phyloP scores from a whole-genome alignment of 495 filamentous ascomycete species.

The Tricharina praecox region DNA sequence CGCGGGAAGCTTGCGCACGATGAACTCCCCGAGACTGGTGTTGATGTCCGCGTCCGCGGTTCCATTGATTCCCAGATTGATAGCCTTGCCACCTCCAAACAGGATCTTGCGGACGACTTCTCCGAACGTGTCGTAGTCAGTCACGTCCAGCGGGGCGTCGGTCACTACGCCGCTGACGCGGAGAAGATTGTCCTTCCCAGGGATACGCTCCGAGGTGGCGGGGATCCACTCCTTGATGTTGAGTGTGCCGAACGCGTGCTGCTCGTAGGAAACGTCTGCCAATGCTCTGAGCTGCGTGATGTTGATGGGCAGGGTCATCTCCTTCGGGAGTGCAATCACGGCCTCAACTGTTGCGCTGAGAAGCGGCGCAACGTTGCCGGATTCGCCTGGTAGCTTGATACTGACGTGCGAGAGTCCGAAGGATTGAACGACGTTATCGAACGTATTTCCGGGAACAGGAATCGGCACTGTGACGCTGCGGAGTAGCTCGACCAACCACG shows the following conservation, averaged over 20 bases:
- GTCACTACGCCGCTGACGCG: conserved; percentile 56
- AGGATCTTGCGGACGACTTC: conserved; percentile 58
- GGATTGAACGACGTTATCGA: conserved; percentile 67
- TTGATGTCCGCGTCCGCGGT: conserved; percentile 64
- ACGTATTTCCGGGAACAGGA: conserved; percentile 59
- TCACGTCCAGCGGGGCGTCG: conserved; percentile 65
- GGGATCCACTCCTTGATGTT: conserved; percentile 66
- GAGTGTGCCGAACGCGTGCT: conserved; percentile 56
- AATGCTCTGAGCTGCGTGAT: conserved; percentile 57
- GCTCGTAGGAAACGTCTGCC: conserved; percentile 62
- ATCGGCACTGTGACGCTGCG: conserved; percentile 69
- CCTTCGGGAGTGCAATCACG: conserved; percentile 54
- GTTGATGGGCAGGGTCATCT: conserved; percentile 68
- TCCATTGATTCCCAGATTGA: conserved; percentile 58
- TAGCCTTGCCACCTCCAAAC: conserved; percentile 42
- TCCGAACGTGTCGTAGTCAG: conserved; percentile 54
- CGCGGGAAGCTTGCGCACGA: conserved; percentile 65
- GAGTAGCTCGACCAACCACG: conserved; percentile 66
- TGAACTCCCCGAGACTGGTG: conserved; percentile 61
- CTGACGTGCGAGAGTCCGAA: conserved; percentile 71
- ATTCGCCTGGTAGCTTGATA: conserved; percentile 63
- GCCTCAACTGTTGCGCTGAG: conserved; percentile 71
- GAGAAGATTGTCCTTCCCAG: conserved; percentile 39
- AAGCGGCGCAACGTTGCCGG: conserved; percentile 55
- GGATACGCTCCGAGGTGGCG: conserved; percentile 57